Evolutionary conservation across 306 rosid genomes (phyloP), one percentile per base, ranked within the genome.

Genomic region (Malus orientalis): DNA sequence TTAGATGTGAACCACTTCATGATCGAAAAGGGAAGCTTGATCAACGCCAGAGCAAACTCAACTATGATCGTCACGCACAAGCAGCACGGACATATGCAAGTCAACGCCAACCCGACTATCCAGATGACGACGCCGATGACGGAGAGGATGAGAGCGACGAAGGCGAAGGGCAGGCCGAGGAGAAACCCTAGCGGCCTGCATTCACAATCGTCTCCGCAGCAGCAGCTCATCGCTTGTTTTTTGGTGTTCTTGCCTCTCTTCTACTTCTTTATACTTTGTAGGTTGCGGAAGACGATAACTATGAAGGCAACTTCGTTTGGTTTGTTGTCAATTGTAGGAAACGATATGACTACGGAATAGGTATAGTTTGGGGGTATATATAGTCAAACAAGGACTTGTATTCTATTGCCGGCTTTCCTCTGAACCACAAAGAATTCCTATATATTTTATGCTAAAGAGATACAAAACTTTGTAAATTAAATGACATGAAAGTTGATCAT

Each of bases 31-130:
- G 98, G 97, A 85, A 91, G 92, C 87, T 84, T 88, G 79, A 93
- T 84, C 77, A 91, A 73, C 4, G 76, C 88, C 73, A 89, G 61
- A 29, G 96, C 98, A 67, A 93, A 76, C 88, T 91, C 98, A 57
- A 91, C 89, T 8, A 89, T 75, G 73, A 89, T 51, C 11, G 98
- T 93, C 86, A 83, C 92, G 58, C 97, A 91, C 72, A 93, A 85
- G 71, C 98, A 93, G 78, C 98, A 93, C 6, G 98, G 97, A 29
- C 97, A 93, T 82, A 93, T 73, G 82, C 97, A 91, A 62, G 87
- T 88, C 70, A 93, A 73, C 64, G 25, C 4, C 83, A 90, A 87
- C 97, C 97, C 97, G 30, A 91, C 87, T 2, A 91, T 87, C 93
- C 93, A 89, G 80, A 89, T 63, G 58, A 91, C 8, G 15, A 89